Conservation (phyloP, 169 alveolate genomes). For the Eimeria zaria region DNA sequence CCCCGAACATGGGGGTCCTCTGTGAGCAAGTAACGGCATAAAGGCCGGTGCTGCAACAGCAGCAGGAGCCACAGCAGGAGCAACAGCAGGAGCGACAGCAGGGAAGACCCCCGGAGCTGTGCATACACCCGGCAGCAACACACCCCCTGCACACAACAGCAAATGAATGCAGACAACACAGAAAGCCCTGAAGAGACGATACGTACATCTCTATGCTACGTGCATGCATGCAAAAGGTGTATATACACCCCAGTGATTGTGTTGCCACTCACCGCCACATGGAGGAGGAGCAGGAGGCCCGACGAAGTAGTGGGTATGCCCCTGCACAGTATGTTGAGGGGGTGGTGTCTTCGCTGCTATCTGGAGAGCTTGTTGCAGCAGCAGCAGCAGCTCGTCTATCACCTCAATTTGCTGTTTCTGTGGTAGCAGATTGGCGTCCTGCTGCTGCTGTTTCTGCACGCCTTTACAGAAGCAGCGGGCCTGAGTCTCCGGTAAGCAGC, state of each 20-base stretch:
- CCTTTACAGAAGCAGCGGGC: neutral
- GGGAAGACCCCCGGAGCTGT: neutral
- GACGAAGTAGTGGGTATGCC: neutral
- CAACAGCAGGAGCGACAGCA: neutral
- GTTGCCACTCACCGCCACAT: conserved; percentile 11
- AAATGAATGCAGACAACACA: neutral
- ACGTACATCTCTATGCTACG: neutral
- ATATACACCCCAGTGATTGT: neutral
- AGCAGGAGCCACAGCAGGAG: no score
- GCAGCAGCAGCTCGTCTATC: conserved; percentile 55
- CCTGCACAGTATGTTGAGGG: neutral
- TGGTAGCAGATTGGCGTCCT: neutral
- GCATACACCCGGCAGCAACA: neutral
- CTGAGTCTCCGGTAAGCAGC: conserved; percentile 38
- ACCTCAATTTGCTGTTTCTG: neutral
- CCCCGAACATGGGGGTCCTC: neutral
- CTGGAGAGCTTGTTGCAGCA: conserved; percentile 50
- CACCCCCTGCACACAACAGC: neutral
- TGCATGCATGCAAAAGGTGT: neutral
- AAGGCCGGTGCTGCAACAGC: neutral
- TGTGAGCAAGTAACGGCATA: neutral
- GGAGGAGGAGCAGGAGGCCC: conserved; percentile 30
- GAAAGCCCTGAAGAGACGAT: neutral
- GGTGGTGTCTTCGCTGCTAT: neutral
- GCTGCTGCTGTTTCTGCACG: neutral